Base-by-base conservation (phyloP, 805 yeast species). In the Candida golubevii region DNA sequence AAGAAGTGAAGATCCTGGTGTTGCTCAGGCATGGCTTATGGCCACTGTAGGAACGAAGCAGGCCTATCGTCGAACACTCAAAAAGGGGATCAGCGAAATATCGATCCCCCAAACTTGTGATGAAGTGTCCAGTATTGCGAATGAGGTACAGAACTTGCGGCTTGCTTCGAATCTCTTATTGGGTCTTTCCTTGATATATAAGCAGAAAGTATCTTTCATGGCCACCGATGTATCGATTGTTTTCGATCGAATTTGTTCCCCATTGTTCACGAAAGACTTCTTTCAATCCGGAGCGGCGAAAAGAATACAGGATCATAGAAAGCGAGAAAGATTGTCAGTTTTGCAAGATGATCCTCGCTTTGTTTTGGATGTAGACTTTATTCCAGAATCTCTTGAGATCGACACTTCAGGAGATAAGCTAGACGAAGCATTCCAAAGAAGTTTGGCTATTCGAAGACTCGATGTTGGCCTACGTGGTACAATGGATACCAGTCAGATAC, bases 171-270 rank as follows among this genome's bases (percentile, higher is more conserved):
- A 60, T 39, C 57, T 79, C 8, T 54, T 79, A 44, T 68, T 72
- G 50, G 84, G 84, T 0, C 61, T 76, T 1, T 62, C 78, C 1
- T 49, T 79, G 36, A 63, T 72, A 26, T 77, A 75, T 55, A 75
- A 67, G 45, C 72, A 74, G 26, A 77, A 81, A 55, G 69, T 75
- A 0, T 71, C 70, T 4, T 72, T 71, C 50, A 69, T 75, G 49
- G 67, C 66, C n/a, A 54, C 53, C 15, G 75, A 71, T 42, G 41
- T 64, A 2, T 47, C 50, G 1, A 26, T 46, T 9, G 39, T 53
- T 4, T 46, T 38, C 28, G 47, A 50, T 23, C 45, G 57, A 31
- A 14, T 48, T 26, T 35, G 35, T 7, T 13, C 38, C 27, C 45
- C 39, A 2, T 26, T 44, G 26, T 44, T 44, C 18, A 36, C 39